phyloP scores from a whole-genome alignment of 257 asterid species.

The Paulownia fortunei region DNA sequence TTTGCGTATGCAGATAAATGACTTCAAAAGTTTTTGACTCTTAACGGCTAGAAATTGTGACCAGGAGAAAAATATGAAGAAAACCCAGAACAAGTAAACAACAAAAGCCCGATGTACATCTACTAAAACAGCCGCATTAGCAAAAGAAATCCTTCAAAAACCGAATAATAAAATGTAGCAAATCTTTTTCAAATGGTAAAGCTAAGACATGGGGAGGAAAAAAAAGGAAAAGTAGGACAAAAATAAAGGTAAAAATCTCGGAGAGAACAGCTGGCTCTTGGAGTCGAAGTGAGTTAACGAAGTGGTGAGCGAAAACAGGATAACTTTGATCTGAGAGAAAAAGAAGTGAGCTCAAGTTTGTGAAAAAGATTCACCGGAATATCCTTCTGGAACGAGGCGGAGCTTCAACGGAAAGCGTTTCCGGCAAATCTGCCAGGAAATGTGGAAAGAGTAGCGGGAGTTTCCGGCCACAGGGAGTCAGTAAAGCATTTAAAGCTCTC shows the following conservation, averaged over 20 bases:
- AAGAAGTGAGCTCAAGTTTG: background rate
- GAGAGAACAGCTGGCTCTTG: background rate
- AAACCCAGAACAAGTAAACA: background rate
- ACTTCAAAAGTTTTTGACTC: background rate
- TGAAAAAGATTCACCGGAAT: conserved; percentile 17
- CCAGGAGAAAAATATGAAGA: conserved; percentile 9
- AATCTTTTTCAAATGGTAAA: background rate
- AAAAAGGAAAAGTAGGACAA: background rate
- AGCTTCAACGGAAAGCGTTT: background rate
- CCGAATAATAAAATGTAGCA: background rate
- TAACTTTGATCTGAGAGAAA: background rate
- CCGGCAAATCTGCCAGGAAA: conserved; percentile 31
- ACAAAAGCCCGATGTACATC: background rate
- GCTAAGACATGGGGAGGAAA: background rate
- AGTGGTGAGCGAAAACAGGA: background rate
- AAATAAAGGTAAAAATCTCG: background rate
- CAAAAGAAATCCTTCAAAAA: background rate
- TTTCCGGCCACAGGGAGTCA: conserved; percentile 48
- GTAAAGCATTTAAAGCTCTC: conserved; percentile 49
- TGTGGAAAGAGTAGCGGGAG: conserved; percentile 26
- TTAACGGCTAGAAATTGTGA: conserved; percentile 29
- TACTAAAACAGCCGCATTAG: conserved; percentile 23
- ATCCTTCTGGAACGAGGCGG: background rate
- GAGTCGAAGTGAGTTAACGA: background rate
- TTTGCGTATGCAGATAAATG: background rate